Conservation (phyloP, 2,329 filamentous ascomycete species). For the Colletotrichum tropicicola region DNA sequence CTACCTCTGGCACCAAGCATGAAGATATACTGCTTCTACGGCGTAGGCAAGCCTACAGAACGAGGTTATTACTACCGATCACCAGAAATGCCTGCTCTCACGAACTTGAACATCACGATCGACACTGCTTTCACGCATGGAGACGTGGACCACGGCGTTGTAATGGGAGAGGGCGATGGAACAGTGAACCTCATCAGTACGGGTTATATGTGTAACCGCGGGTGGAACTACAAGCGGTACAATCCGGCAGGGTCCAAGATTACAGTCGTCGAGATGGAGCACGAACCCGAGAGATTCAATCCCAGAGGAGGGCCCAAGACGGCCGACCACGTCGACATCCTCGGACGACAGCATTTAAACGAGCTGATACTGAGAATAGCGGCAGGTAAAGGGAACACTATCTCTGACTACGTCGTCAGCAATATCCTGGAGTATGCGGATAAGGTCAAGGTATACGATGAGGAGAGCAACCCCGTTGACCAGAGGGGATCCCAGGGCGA, state of each 20-base stretch:
- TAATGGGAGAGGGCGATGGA: slow-evolving; percentile 95
- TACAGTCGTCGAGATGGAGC: slow-evolving; percentile 93
- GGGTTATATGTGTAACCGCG: slow-evolving; percentile 96
- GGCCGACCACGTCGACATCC: slow-evolving; percentile 95
- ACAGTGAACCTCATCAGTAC: slow-evolving; percentile 92
- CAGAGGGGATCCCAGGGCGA: no score
- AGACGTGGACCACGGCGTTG: slow-evolving; percentile 84
- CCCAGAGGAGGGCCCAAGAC: slow-evolving; percentile 76
- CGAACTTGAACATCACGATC: slow-evolving; percentile 77
- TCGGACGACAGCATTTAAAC: slow-evolving; percentile 88
- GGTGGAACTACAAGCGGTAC: slow-evolving; percentile 93
- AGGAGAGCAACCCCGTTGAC: no score
- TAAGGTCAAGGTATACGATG: slow-evolving; percentile 83
- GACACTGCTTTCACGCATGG: slow-evolving; percentile 70
- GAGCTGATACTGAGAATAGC: slow-evolving; percentile 89
- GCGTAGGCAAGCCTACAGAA: slow-evolving; percentile 92
- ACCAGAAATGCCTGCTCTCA: slow-evolving; percentile 70
- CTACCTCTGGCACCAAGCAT: slow-evolving; percentile 87
- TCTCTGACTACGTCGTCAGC: slow-evolving; percentile 80
- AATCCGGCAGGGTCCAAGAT: slow-evolving; percentile 87
- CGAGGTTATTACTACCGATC: slow-evolving; percentile 88
- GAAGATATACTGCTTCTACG: slow-evolving; percentile 98
- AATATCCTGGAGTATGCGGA: slow-evolving; percentile 85
- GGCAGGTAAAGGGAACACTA: slow-evolving; percentile 82
- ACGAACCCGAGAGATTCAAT: slow-evolving; percentile 92